Percentiles rank a stretch among this genome's conserved stretches.
phyloP scores from a whole-genome alignment of 228 moss, liverwort and hornwort species.

The Sphagnum magellanicum region DNA sequence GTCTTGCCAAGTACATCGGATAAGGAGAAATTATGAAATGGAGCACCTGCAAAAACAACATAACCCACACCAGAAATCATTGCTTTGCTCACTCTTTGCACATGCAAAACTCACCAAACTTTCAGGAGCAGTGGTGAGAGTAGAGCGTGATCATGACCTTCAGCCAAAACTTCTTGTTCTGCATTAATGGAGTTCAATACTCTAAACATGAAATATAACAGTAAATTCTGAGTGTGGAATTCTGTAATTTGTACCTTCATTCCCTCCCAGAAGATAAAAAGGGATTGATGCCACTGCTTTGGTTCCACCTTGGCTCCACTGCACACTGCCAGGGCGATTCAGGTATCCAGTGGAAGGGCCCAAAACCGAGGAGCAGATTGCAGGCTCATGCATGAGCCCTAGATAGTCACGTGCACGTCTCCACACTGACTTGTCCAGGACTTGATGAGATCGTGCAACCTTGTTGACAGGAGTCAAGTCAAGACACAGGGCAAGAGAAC shows the following conservation, averaged over 20 bases:
- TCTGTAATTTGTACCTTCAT: slow-evolving; percentile 33
- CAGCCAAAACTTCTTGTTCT: not conserved
- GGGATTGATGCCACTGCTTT: slow-evolving; percentile 85
- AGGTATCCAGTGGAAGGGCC: slow-evolving; percentile 66
- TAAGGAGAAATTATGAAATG: slow-evolving; percentile 84
- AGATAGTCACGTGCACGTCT: slow-evolving; percentile 84
- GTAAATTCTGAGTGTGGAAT: not conserved
- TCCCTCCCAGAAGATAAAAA: slow-evolving; percentile 85
- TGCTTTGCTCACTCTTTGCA: not conserved
- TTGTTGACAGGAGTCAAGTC: slow-evolving; percentile 1
- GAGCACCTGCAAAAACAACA: slow-evolving; percentile 65
- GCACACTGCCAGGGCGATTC: slow-evolving; percentile 65
- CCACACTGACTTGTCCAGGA: slow-evolving; percentile 82
- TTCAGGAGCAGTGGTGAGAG: no score
- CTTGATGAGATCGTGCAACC: slow-evolving; percentile 92
- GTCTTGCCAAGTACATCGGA: slow-evolving; percentile 69
- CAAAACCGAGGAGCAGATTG: slow-evolving; percentile 83
- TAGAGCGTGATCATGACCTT: not conserved
- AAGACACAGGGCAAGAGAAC: no score
- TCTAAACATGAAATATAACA: slow-evolving; percentile 6
- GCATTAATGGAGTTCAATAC: not conserved
- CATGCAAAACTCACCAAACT: not conserved
- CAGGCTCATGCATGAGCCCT: slow-evolving; percentile 93
- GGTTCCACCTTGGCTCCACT: slow-evolving; percentile 79
- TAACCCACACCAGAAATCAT: not conserved